Evolutionary conservation across 768 basidiomycete species (phyloP), one percentile per base, ranked within the genome.

Genomic region (Coprinopsis strossmayeri): DNA sequence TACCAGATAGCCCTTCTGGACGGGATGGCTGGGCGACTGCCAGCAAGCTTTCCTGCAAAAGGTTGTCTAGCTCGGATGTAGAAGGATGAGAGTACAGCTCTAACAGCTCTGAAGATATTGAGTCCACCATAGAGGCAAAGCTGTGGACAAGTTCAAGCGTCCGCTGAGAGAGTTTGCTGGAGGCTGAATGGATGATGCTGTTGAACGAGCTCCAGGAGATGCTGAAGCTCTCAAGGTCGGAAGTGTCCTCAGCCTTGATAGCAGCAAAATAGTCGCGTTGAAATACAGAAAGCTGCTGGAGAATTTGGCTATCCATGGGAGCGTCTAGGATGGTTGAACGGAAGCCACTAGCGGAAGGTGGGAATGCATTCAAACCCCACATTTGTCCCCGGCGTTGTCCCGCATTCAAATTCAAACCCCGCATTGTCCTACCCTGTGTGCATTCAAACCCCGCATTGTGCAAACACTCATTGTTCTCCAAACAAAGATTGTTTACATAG

Each of bases 391-490:
- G n/a, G n/a, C n/a, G n/a, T n/a, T n/a, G n/a, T n/a, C n/a, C n/a
- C n/a, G n/a, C n/a, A n/a, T n/a, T n/a, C n/a, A n/a, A 32, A 7
- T 55, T 55, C 45, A 37, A 57, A 53, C 51, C 56, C 57, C 57
- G 53, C 55, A 59, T 59, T 59, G 55, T 59, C 25, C 35, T 27
- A n/a, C n/a, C n/a, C n/a, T n/a, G n/a, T n/a, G 13, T 38, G 20
- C 30, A 38, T 38, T 38, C 20, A 38, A 17, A 45, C 11, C 18
- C 28, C 23, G n/a, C 37, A n/a, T 38, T 38, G 37, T 38, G 12
- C 37, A 38, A 38, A n/a, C 13, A 21, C 17, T 17, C 37, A 38
- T 10, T 9, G 37, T 38, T 30, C 21, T 42, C 25, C 40, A 42
- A 24, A 13, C 18, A 24, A 18, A 42, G n/a, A n/a, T n/a, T n/a